Percentiles rank a stretch among this genome's conserved stretches.
These are phyloP conservation scores for Candida suzukii DNA, from an alignment of 805 yeast genomes.

Conservation along the genomic window DNA sequence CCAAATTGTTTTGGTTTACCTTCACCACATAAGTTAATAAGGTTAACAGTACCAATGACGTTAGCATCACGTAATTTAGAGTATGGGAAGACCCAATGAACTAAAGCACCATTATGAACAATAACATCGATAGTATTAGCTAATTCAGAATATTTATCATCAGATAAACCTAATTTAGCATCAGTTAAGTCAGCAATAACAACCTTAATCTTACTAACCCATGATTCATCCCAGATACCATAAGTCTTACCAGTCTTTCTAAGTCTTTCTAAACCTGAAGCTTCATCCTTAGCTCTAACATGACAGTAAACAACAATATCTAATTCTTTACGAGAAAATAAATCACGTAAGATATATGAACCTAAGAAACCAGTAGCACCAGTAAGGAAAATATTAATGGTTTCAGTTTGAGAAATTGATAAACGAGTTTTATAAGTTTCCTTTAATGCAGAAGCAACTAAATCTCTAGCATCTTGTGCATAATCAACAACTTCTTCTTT, in stretches of 20 bases:
- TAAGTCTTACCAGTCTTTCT: constrained; percentile 70
- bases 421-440: constrained; percentile 37
- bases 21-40: constrained; percentile 64
- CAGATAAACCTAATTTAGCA: constrained; percentile 62
- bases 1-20: constrained; percentile 84
- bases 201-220: constrained; percentile 52
- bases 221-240: constrained; percentile 69
- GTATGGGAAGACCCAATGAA: constrained; percentile 98
- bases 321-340: constrained; percentile 46
- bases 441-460: constrained; percentile 33
- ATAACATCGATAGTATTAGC: constrained; percentile 65
- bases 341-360: constrained; percentile 74
- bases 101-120: constrained; percentile 95
- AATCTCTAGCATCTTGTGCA: constrained; percentile 64
- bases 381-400: constrained; percentile 64
- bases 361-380: constrained; percentile 98
- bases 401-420: constrained; percentile 12
- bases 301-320: constrained; percentile 72
- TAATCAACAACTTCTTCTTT: constrained; percentile 37
- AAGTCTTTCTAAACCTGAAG: constrained; percentile 70
- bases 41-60: constrained; percentile 81
- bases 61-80: constrained; percentile 85
- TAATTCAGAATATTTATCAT: constrained; percentile 50
- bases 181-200: constrained; percentile 78
- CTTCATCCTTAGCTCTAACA: constrained; percentile 73